phyloP scores from a whole-genome alignment of 2,329 filamentous ascomycete species.

The Exserohilum rostratum region DNA sequence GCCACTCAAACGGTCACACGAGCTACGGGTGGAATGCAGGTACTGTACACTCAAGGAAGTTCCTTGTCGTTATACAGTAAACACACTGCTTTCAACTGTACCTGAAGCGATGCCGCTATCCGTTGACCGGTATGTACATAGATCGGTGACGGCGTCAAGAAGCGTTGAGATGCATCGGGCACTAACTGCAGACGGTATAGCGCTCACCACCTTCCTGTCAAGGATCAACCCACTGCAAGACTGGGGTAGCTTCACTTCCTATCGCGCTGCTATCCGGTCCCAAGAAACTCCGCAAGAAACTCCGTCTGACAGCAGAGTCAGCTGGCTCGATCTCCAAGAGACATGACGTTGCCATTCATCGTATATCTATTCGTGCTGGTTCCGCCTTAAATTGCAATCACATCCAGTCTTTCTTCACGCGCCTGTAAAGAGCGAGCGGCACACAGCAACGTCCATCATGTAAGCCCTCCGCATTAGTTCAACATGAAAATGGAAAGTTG shows the following conservation, averaged over 20 bases:
- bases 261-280: constrained; percentile 1
- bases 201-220: not conserved
- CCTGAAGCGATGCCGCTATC: constrained; percentile 13
- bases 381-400: not conserved
- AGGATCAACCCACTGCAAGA: not conserved
- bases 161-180: not conserved
- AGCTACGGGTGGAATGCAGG: constrained; percentile 1
- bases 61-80: not conserved
- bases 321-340: not conserved
- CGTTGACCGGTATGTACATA: constrained; percentile 13
- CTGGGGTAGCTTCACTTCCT: not conserved
- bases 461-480: not conserved
- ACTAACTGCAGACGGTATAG: constrained; percentile 9
- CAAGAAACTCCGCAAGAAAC: constrained; percentile 1
- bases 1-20: not conserved
- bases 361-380: not conserved
- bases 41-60: not conserved
- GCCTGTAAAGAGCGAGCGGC: not conserved
- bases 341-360: not conserved
- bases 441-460: not conserved
- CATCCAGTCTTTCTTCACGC: not conserved
- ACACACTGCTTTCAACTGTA: constrained; percentile 1
- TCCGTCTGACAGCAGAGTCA: not conserved
- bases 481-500: not conserved
- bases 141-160: constrained; percentile 5